Base-by-base conservation (phyloP, 495 filamentous ascomycete species). In the Aspergillus sclerotiicarbonarius region DNA sequence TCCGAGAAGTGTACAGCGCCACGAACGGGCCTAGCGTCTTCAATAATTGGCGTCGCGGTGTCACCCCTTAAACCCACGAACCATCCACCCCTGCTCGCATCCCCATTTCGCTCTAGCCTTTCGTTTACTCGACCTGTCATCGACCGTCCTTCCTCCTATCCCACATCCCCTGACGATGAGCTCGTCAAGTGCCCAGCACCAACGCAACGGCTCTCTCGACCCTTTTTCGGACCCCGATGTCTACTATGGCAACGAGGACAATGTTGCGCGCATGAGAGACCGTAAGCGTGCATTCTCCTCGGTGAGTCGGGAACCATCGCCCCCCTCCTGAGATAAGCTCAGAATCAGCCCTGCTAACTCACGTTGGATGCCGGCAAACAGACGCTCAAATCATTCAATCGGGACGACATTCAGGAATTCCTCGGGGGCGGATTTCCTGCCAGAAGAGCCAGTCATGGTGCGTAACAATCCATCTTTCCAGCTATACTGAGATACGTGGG, bases 201-300 rank as follows among this genome's bases (percentile, higher is more conserved):
- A 62, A 29, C 67, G 70, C 51, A 51, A 56, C n/a, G 63, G 65
- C 32, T 73, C 73, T 50, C 56, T 71, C 19, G 79, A 82, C 58
- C 79, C 80, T 29, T 78, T 69, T 51, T 76, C 78, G 32, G 61
- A 76, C 32, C 68, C 80, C 10, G 77, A 81, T 53, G 62, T 80
- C 54, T 82, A 82, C 54, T 82, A 82, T 64, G 79, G 79, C 30
- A 65, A 76, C 49, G 65, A 74, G 10, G 73, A 79, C 18, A 66
- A 65, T 25, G 45, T 61, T 9, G 62, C 69, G n/a, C 57, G 69
- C 41, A 57, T 70, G 54, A 71, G 71, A 60, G 60, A 69, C 32
- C 72, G 76, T 15, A 61, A 73, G n/a, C 74, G 76, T 30, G 71
- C 79, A 1, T 78, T 76, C 58, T 82, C 80, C 46, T 67, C 73